phyloP scores from a whole-genome alignment of 768 basidiomycete species.

The Boletus rufocinnamomeus region DNA sequence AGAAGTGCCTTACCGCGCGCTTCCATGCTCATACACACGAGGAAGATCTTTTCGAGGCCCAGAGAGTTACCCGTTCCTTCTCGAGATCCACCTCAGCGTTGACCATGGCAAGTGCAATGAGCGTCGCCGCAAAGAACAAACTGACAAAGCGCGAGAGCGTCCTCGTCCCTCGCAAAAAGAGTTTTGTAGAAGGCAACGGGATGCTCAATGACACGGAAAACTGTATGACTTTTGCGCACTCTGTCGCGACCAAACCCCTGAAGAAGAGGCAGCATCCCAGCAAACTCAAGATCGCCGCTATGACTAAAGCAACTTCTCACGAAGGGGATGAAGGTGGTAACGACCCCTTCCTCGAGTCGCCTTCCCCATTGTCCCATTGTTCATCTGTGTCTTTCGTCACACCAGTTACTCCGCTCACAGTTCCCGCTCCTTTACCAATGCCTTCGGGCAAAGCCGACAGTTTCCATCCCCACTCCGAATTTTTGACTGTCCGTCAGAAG shows the following conservation, averaged over 20 bases:
- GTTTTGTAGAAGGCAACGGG: constrained; percentile 39
- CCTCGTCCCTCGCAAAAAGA: constrained; percentile 60
- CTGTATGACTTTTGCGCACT: background rate
- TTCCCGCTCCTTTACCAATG: constrained; percentile 16
- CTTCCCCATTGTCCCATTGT: constrained; percentile 44
- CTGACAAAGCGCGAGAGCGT: constrained; percentile 72
- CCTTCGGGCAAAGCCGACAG: constrained; percentile 13
- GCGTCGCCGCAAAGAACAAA: constrained; percentile 53
- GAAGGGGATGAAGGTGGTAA: constrained; percentile 29
- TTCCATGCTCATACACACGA: constrained; percentile 63
- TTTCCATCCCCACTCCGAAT: constrained; percentile 32
- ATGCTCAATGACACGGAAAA: constrained; percentile 21
- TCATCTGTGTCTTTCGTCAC: constrained; percentile 35
- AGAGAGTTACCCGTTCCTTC: constrained; percentile 47
- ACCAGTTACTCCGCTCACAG: constrained; percentile 27
- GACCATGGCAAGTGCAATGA: constrained; percentile 58
- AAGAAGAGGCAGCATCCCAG: constrained; percentile 29
- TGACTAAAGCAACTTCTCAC: constrained; percentile 19
- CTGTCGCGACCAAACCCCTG: constrained; percentile 12
- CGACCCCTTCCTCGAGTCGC: constrained; percentile 30
- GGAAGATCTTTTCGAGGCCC: constrained; percentile 61
- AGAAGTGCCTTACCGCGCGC: constrained; percentile 67
- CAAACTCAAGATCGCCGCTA: constrained; percentile 33
- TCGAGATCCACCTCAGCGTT: constrained; percentile 60
- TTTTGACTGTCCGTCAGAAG: constrained; percentile 24